Conservation (phyloP, 2,329 filamentous ascomycete species). For the Paraphaeosphaeria minitans region DNA sequence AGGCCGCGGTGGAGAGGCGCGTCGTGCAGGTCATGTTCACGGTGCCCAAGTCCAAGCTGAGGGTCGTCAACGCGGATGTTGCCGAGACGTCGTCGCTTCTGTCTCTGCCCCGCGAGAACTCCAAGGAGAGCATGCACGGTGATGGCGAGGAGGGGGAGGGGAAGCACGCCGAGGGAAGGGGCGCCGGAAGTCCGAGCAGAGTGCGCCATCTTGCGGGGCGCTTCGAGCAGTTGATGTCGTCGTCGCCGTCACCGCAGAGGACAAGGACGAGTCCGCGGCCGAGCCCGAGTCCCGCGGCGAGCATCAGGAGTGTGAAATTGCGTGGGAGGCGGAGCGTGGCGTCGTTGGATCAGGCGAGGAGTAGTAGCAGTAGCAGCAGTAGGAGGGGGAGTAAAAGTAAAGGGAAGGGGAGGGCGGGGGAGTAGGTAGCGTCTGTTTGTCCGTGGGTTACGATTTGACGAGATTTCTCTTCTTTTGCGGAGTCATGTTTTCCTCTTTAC, state of each 20-base stretch:
- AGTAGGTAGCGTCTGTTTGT: background rate
- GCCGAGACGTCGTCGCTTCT: conserved; percentile 30
- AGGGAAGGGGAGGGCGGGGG: conserved; percentile 9
- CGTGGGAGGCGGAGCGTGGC: conserved; percentile 23
- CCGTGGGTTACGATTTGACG: conserved; percentile 2
- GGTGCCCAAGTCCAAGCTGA: conserved; percentile 80
- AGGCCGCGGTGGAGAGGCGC: conserved; percentile 52
- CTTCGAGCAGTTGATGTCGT: conserved; percentile 33
- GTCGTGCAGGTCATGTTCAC: conserved; percentile 79
- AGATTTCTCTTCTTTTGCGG: too few relatives aligned
- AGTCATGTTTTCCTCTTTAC: background rate
- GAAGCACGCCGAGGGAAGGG: too few relatives aligned
- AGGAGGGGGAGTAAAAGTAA: background rate
- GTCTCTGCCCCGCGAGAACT: conserved; percentile 28
- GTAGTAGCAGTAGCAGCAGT: conserved; percentile 12
- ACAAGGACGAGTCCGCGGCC: conserved; percentile 24
- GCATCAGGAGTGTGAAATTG: conserved; percentile 35
- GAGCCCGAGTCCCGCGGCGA: conserved; percentile 19
- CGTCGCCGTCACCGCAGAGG: too few relatives aligned
- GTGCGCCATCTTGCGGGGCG: conserved; percentile 39
- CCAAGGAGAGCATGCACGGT: conserved; percentile 17
- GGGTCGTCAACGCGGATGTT: conserved; percentile 75
- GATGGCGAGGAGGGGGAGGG: background rate
- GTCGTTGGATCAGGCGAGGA: conserved; percentile 15
- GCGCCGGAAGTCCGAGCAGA: conserved; percentile 15